phyloP scores from a whole-genome alignment of 495 filamentous ascomycete genomes.

The Letharia columbiana region DNA sequence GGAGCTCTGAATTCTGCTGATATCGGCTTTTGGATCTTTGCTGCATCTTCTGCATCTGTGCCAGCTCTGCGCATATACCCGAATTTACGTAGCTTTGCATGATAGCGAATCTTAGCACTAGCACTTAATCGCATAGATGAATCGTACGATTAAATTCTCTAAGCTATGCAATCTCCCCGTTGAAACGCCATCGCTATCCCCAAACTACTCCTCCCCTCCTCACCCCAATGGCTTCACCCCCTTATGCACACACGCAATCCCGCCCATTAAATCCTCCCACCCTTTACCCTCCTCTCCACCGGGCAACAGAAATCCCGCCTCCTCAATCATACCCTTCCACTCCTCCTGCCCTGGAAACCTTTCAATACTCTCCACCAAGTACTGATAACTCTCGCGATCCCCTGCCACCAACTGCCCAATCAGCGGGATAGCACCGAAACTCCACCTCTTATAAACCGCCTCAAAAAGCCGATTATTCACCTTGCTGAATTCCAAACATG shows the following conservation, averaged over 20 bases:
- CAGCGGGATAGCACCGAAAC: constrained; percentile 84
- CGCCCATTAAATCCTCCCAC: constrained; percentile 81
- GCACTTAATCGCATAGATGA: not conserved
- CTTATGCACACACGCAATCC: constrained; percentile 93
- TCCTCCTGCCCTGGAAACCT: constrained; percentile 76
- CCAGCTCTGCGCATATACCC: constrained; percentile 1
- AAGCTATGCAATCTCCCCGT: not conserved
- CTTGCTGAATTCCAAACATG: constrained; percentile 91
- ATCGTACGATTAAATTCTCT: not conserved
- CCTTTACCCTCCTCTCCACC: constrained; percentile 45
- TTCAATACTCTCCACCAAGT: constrained; percentile 97
- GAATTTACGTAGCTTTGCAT: constrained; percentile 1
- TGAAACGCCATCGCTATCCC: constrained; percentile 11
- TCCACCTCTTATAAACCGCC: constrained; percentile 91
- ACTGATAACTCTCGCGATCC: constrained; percentile 94
- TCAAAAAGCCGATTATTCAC: constrained; percentile 66
- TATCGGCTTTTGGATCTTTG: not conserved
- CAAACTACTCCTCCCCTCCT: not conserved
- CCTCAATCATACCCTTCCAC: constrained; percentile 78
- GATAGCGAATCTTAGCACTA: not conserved
- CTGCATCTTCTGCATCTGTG: not conserved
- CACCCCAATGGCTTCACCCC: constrained; percentile 72
- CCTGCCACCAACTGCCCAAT: constrained; percentile 94
- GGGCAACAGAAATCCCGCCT: constrained; percentile 79
- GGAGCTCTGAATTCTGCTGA: not conserved